A percentile compares a stretch with the other conserved stretches of the same genome.
These are phyloP conservation scores for Scutellaria minor DNA, from an alignment of 257 asterid genomes.

Conservation along the genomic window DNA sequence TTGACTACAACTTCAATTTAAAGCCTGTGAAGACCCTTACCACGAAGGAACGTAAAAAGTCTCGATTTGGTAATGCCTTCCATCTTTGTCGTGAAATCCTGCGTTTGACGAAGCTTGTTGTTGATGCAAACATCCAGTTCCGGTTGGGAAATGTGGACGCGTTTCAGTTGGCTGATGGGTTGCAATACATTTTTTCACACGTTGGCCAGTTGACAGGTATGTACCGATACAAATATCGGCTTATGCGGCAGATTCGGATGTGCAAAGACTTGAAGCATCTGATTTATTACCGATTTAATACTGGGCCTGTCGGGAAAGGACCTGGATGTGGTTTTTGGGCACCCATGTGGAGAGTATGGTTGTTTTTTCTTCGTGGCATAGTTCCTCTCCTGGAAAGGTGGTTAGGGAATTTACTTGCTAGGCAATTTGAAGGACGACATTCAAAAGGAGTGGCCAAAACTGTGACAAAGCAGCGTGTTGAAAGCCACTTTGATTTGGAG, in stretches of 20 bases:
- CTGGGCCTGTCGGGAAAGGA: constrained; percentile 99
- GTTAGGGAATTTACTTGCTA: constrained; percentile 94
- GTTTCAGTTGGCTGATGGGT: constrained; percentile 98
- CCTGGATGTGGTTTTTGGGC: constrained; percentile 99
- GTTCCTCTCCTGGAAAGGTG: constrained; percentile 98
- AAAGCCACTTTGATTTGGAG: constrained; percentile 97
- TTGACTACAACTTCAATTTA: constrained; percentile 91
- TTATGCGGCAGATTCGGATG: constrained; percentile 99
- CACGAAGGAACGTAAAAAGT: constrained; percentile 95
- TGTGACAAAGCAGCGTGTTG: constrained; percentile 99
- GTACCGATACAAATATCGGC: constrained; percentile 98
- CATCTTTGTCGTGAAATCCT: constrained; percentile 99
- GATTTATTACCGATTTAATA: constrained; percentile 94
- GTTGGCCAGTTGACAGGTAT: constrained; percentile 99
- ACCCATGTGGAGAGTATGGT: constrained; percentile 99
- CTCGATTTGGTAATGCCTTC: constrained; percentile 97
- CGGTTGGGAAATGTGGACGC: constrained; percentile 99
- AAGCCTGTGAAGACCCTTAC: constrained; percentile 99
- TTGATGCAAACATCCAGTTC: constrained; percentile 98
- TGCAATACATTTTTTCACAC: constrained; percentile 95
- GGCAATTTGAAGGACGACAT: constrained; percentile 98
- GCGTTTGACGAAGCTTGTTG: constrained; percentile 95
- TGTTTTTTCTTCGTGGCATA: constrained; percentile 97
- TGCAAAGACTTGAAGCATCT: constrained; percentile 98
- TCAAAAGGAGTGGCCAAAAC: constrained; percentile 99